phyloP scores from a whole-genome alignment of 164 flowering plant species.

The Piper betle region DNA sequence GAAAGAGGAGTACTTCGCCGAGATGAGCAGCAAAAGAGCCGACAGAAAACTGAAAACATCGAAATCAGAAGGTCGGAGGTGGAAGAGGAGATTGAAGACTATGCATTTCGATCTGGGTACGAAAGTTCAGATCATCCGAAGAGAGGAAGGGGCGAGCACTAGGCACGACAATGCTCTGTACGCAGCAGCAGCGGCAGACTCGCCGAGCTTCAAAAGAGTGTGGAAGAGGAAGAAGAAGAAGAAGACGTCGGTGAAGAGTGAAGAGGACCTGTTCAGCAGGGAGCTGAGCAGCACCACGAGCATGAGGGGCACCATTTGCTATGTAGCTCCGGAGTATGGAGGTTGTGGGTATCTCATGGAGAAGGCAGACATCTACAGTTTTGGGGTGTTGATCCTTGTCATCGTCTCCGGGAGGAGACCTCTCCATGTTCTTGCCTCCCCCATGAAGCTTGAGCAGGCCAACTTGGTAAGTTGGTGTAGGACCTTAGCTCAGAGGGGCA shows the following conservation, averaged over 20 bases:
- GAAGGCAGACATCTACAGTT: slow-evolving; percentile 87
- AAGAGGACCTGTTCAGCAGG: slow-evolving; percentile 80
- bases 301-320: slow-evolving; percentile 96
- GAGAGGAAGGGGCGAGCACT: too few species aligned
- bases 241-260: slow-evolving; percentile 42
- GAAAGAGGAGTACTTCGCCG: slow-evolving; percentile 79
- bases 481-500: slow-evolving; percentile 66
- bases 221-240: slow-evolving; percentile 63
- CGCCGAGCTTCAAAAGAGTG: slow-evolving; percentile 66
- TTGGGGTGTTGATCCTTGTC: slow-evolving; percentile 88
- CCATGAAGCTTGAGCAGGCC: slow-evolving; percentile 95
- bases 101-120: slow-evolving; percentile 38
- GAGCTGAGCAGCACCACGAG: slow-evolving; percentile 98
- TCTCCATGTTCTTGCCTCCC: slow-evolving; percentile 74
- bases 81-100: slow-evolving; percentile 40
- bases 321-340: slow-evolving; percentile 92
- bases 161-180: slow-evolving; percentile 16
- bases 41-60: slow-evolving; percentile 25
- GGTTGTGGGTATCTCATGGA: slow-evolving; percentile 83
- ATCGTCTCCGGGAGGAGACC: slow-evolving; percentile 92
- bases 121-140: slow-evolving; percentile 22
- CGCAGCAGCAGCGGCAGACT: too few species aligned
- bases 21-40: slow-evolving; percentile 43
- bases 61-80: slow-evolving; percentile 26
- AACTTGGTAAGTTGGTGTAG: slow-evolving; percentile 90